Base-by-base conservation (phyloP, 225 moss, liverwort and hornwort species). In the Sphagnum contortum region DNA sequence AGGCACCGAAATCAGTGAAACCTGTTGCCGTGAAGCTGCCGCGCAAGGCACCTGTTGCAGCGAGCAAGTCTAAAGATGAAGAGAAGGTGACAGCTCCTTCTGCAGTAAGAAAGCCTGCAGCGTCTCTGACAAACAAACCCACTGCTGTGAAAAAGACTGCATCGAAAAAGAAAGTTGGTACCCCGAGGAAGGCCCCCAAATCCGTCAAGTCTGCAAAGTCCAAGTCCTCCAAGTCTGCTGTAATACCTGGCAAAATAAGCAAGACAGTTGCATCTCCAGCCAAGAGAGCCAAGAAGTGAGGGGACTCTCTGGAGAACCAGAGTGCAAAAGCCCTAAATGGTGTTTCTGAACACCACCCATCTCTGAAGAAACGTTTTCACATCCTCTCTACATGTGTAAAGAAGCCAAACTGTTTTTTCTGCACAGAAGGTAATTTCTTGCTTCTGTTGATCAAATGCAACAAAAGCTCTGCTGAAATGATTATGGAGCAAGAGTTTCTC, bases 211-310 rank as follows among this genome's bases (percentile, higher is more conserved):
- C 76, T 2, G 76, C 87, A 10, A 92, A 85, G 69, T 57, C 45
- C 0, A 74, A 79, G 57, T 60, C 70, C 2, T 49, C 67, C 47
- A 57, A 48, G 48, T 29, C 29, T 29, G 59, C 57, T 48, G 12
- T 58, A 4, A 58, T 61, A 7, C 57, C 57, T 49, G 54, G 64
- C 0, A 75, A 83, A 48, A 69, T 85, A 0, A 57, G 79, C 50
- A 89, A 87, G 52, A 69, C 81, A 8, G 57, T 70, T 4, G 71
- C 74, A 1, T 73, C 85, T 3, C 46, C 48, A n/a, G 52, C 71
- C 2, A 81, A 84, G 50, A 93, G 81, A 46, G 50, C 82, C 49
- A 92, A 80, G 77, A 92, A 92, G 73, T 92, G 29, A 80, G 89
- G 63, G 29, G 29, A 29, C 29, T 29, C 29, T 29, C 29, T 29